These are phyloP conservation scores for Acer yangbiense DNA, from an alignment of 345 rosid genomes.

Conservation along the genomic window DNA sequence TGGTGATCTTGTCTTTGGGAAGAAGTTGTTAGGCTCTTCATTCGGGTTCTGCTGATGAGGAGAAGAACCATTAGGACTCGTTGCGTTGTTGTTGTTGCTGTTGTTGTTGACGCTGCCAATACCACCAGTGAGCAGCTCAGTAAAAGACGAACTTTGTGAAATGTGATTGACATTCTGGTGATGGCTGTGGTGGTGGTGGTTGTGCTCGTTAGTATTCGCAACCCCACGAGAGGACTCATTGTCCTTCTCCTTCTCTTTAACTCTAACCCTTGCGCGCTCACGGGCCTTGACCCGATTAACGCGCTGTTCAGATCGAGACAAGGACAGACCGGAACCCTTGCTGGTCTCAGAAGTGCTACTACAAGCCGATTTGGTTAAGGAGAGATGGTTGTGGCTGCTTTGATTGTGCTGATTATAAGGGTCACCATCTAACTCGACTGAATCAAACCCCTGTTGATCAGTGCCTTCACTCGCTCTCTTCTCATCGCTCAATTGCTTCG, in stretches of 20 bases:
- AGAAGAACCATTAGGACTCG: constrained; percentile 45
- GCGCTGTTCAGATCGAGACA: constrained; percentile 65
- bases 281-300: constrained; percentile 67
- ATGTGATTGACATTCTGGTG: constrained; percentile 38
- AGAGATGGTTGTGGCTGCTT: constrained; percentile 56
- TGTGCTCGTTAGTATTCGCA: no score
- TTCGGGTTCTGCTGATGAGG: constrained; percentile 27
- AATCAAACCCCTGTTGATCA: constrained; percentile 48
- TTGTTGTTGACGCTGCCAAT: constrained; percentile 32
- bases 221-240: constrained; percentile 31
- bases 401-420: constrained; percentile 46
- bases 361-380: constrained; percentile 85
- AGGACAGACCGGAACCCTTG: constrained; percentile 80
- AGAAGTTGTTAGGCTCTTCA: constrained; percentile 36
- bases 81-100: constrained; percentile 6
- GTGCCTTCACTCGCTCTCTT: constrained; percentile 46
- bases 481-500: constrained; percentile 64
- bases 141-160: constrained; percentile 63
- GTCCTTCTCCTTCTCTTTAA: constrained; percentile 83
- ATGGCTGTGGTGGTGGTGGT: not conserved
- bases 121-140: constrained; percentile 82
- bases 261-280: constrained; percentile 80
- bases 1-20: constrained; percentile 42
- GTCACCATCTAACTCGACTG: constrained; percentile 55
- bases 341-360: constrained; percentile 96